phyloP scores from a whole-genome alignment of 257 asterid genomes.

The Nicotiana paniculata region DNA sequence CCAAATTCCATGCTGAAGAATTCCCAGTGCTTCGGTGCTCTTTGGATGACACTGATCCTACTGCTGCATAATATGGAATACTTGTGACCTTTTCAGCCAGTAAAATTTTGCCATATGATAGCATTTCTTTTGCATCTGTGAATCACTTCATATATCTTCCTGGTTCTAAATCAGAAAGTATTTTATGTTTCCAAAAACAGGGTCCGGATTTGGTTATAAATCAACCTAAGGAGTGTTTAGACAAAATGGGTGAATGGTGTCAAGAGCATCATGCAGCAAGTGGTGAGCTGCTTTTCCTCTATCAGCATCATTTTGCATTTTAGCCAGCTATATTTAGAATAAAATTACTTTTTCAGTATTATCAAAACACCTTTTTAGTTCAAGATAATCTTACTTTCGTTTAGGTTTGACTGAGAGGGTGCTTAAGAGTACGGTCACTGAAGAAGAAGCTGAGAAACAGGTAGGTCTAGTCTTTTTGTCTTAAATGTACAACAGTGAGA shows the following conservation, averaged over 20 bases:
- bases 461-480: conserved; percentile 26
- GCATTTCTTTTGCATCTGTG: not conserved
- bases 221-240: conserved; percentile 74
- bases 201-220: conserved; percentile 90
- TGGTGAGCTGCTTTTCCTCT: conserved; percentile 41
- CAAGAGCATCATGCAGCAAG: conserved; percentile 81
- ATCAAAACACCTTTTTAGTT: not conserved
- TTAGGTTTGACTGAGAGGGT: conserved; percentile 83
- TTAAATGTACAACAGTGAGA: not conserved
- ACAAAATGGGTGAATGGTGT: conserved; percentile 93
- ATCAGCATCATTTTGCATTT: not conserved
- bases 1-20: not conserved
- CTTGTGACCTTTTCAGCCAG: not conserved
- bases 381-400: not conserved
- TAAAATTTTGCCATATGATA: not conserved
- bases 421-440: conserved; percentile 63
- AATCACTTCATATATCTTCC: not conserved
- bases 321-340: not conserved
- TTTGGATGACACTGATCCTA: not conserved
- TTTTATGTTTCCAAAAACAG: conserved; percentile 21
- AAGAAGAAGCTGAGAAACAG: conserved; percentile 84
- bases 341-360: not conserved
- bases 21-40: not conserved
- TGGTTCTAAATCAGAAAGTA: not conserved
- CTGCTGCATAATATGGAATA: not conserved